These are phyloP conservation scores for Hysterangium stoloniferum DNA, from an alignment of 768 basidiomycete genomes.

Conservation along the genomic window DNA sequence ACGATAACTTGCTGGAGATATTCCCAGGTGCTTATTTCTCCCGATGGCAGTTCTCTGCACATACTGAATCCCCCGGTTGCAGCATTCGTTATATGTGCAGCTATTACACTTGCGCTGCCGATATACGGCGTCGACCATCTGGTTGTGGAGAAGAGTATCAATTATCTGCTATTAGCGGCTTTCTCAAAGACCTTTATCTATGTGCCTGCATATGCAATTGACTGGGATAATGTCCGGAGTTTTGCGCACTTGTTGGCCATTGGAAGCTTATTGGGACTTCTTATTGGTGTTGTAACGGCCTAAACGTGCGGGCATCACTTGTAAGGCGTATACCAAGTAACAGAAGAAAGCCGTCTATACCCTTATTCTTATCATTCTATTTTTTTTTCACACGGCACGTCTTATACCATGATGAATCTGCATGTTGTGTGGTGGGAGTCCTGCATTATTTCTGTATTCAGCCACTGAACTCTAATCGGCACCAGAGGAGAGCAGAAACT, in stretches of 20 bases:
- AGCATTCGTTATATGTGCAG: slow-evolving; percentile 1
- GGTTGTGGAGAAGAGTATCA: neutral
- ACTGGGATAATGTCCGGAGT: neutral
- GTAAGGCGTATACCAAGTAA: no score
- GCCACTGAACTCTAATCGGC: no score
- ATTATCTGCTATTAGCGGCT: neutral
- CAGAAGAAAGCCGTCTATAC: no score
- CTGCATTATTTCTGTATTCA: no score
- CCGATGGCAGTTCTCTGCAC: neutral
- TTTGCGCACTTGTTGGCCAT: neutral
- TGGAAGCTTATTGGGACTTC: neutral
- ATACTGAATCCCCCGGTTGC: neutral
- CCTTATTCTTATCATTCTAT: no score
- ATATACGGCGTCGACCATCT: neutral
- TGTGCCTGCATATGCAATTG: neutral
- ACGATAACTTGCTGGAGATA: neutral
- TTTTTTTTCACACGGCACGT: no score
- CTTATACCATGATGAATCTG: no score
- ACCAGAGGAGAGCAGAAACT: no score
- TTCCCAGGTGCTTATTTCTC: neutral
- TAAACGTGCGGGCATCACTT: no score
- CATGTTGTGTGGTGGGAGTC: no score
- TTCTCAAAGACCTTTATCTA: neutral
- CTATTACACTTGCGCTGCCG: neutral
- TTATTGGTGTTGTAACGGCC: neutral